phyloP scores from a whole-genome alignment of 2,329 filamentous ascomycete species.

The Epichloe amarillans region DNA sequence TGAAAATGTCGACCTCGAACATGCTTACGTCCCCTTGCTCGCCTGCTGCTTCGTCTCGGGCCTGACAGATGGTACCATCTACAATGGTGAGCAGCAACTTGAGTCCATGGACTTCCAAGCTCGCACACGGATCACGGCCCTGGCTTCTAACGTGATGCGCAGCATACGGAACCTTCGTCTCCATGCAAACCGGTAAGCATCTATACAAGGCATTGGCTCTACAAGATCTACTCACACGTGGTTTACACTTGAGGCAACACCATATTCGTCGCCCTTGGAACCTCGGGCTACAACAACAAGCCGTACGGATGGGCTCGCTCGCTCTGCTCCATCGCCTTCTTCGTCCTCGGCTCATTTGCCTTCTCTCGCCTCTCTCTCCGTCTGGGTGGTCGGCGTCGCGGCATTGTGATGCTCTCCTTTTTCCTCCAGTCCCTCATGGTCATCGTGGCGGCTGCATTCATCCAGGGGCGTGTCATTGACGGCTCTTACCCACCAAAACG shows the following conservation, averaged over 20 bases:
- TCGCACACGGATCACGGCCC: neutral
- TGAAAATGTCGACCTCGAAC: conserved; percentile 9
- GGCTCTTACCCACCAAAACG: conserved; percentile 6
- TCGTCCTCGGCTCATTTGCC: conserved; percentile 38
- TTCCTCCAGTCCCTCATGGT: conserved; percentile 37
- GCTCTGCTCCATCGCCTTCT: conserved; percentile 37
- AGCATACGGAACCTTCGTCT: conserved; percentile 18
- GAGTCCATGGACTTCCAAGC: no score
- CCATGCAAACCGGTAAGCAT: conserved; percentile 24
- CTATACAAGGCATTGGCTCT: neutral
- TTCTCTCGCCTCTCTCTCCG: conserved; percentile 21
- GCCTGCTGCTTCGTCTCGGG: conserved; percentile 25
- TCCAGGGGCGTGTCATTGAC: conserved; percentile 25
- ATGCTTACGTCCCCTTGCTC: conserved; percentile 18
- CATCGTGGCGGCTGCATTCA: conserved; percentile 37
- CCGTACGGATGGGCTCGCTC: conserved; percentile 36
- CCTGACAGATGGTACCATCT: conserved; percentile 26
- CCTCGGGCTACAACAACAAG: conserved; percentile 34
- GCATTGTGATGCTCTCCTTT: conserved; percentile 34
- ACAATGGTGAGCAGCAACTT: conserved; percentile 16
- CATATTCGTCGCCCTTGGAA: conserved; percentile 47
- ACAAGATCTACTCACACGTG: neutral
- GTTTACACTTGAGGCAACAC: conserved; percentile 36
- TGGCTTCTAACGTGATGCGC: neutral
- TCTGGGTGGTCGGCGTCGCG: conserved; percentile 17